Evolutionary conservation across 1,139 yeast genomes (phyloP), one percentile per base, ranked within the genome.

Genomic region (Blastobotrys ciferrii): DNA sequence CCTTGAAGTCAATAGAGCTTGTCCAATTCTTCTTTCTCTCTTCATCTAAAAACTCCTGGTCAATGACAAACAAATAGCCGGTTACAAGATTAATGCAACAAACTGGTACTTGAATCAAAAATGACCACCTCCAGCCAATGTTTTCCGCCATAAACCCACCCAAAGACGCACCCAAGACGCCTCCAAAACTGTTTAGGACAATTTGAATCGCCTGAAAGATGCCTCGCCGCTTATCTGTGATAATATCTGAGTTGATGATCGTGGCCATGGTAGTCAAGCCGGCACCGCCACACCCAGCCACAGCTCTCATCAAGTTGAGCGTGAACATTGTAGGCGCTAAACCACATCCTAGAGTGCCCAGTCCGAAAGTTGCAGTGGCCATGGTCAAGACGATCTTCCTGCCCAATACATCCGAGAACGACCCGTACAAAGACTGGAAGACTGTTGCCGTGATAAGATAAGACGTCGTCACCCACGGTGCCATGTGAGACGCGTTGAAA

Each of bases 221-320:
- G 7, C 54, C 53, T 30, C 54, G 42, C 30, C 46, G 33, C 12
- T 37, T 35, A 28, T 45, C 39, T 6, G 53, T 46, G 20, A 51
- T 42, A 14, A 51, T 38, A 35, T 51, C 54, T 4, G 53, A 50
- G 32, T 47, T 50, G n/a, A 51, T 45, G 13, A 51, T 45, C 9
- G 53, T 50, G 25, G 52, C 45, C 54, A 51, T 50, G 4, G 52
- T 50, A 14, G 47, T 36, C 30, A 51, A 43, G 13, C 54, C 54
- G 9, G 50, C 54, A 7, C 53, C 53, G 5, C 54, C 54, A 18
- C 51, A 43, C 4, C 54, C 54, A 9, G 54, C 45, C 12, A 51
- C n/a, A 7, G 46, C 53, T 11, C 54, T 28, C 53, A 48, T 47
- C 11, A 51, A 20, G 38, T 44, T 43, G 43, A 51, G 33, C 5